Base-by-base conservation (phyloP, 1,284 basidiomycete species). In the Austroboletus niveus region DNA sequence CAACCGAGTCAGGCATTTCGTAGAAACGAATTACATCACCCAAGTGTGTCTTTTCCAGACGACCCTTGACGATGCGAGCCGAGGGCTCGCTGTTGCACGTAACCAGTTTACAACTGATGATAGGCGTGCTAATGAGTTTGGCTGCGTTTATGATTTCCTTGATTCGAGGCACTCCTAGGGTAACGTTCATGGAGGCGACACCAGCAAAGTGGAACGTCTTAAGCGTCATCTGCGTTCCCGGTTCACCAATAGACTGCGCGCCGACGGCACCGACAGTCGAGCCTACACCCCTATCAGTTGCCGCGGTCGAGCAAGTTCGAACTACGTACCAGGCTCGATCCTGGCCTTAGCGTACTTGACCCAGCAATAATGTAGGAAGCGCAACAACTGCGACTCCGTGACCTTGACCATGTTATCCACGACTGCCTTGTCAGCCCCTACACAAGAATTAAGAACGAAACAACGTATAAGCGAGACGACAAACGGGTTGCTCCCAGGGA, bases 201-300 rank as follows among this genome's bases (percentile, higher is more conserved):
- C 97, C 97, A 64, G 97, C 97, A 74, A 99, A 99, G 79, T 99
- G 97, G 85, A 99, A 99, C 55, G 97, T 99, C 74, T 99, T 99
- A 59, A 99, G 73, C 8, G 97, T 99, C 97, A 99, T 99, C 68
- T 99, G 97, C 3, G 97, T 99, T 51, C 97, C 97, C 2, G 97
- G 97, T 72, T 99, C 97, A 69, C 97, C 97, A 58, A 99, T 99
- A 8, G 97, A 99, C 69, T 99, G 97, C 1, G 97, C 97, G 15
- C 97, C 97, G 43, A 99, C 94, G 15, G 97, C 97, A 47, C 97
- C 97, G 17, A 99, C 97, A 6, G 97, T 98, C 0, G 94, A 96
- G 15, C 93, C 92, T 90, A 52, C 17, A 49, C 20, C 5, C 29
- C 8, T 6, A 43, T 63, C 42, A 58, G 53, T 9, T 4, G 3